Conservation (phyloP, 2,329 filamentous ascomycete genomes). For the Microdochium trichocladiopsis region DNA sequence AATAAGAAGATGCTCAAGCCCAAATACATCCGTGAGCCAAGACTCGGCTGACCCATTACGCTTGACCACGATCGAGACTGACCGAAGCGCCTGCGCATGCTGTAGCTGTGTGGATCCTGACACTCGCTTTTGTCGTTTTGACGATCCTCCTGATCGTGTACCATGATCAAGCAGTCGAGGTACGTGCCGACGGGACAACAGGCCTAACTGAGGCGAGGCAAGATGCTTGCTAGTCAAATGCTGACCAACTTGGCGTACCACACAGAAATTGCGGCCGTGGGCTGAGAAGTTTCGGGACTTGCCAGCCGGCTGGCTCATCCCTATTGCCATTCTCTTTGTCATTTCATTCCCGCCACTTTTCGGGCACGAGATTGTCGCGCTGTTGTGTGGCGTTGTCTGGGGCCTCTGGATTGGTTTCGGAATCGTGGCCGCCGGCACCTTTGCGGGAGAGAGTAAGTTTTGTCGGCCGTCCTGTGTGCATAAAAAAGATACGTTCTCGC, state of each 20-base stretch:
- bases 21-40: slow-evolving; percentile 22
- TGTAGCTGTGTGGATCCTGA: slow-evolving; percentile 17
- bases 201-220: neutral
- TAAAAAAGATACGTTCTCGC: neutral
- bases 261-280: slow-evolving; percentile 23
- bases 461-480: neutral
- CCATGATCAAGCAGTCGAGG: slow-evolving; percentile 28
- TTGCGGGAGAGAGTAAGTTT: slow-evolving; percentile 27
- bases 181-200: slow-evolving; percentile 7
- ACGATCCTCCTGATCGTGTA: slow-evolving; percentile 25
- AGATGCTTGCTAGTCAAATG: neutral
- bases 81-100: neutral
- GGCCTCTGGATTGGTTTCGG: slow-evolving; percentile 32
- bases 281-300: slow-evolving; percentile 27
- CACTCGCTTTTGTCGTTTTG: slow-evolving; percentile 18
- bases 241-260: too few species aligned
- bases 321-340: slow-evolving; percentile 27
- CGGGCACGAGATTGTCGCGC: slow-evolving; percentile 31
- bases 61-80: neutral
- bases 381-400: slow-evolving; percentile 32
- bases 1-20: slow-evolving; percentile 19
- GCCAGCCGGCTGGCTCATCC: slow-evolving; percentile 30
- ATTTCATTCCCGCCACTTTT: slow-evolving; percentile 34
- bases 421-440: slow-evolving; percentile 31
- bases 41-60: neutral